These are phyloP conservation scores for Karstenula rhodostoma DNA, from an alignment of 2,329 filamentous ascomycete genomes.

Conservation along the genomic window DNA sequence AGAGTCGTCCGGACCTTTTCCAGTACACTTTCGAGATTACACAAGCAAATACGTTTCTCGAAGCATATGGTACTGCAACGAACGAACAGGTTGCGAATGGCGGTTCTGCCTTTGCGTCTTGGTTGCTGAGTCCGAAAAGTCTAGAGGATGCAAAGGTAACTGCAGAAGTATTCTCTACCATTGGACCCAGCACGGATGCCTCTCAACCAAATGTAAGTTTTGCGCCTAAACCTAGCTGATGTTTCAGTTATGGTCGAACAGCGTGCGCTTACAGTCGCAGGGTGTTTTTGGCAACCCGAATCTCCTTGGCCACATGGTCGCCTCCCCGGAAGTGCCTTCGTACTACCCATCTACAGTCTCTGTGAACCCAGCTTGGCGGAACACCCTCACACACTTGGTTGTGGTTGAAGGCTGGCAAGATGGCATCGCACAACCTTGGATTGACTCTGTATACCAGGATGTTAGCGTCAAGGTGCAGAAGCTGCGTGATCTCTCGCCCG, in stretches of 20 bases:
- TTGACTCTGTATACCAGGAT: constrained; percentile 27
- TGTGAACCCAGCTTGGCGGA: constrained; percentile 37
- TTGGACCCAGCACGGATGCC: constrained; percentile 26
- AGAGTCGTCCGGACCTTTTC: constrained; percentile 19
- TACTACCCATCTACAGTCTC: constrained; percentile 28
- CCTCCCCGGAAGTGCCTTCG: constrained; percentile 17
- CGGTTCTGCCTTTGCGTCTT: constrained; percentile 30
- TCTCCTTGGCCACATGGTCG: constrained; percentile 36
- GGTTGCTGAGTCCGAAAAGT: constrained; percentile 30
- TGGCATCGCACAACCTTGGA: constrained; percentile 11
- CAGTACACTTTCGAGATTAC: constrained; percentile 23
- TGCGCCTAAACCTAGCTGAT: background rate
- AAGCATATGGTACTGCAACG: constrained; percentile 5
- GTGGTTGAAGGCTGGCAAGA: constrained; percentile 26
- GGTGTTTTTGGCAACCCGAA: constrained; percentile 24
- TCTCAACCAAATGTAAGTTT: constrained; percentile 25
- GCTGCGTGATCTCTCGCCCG: constrained; percentile 27
- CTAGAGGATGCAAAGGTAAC: constrained; percentile 24
- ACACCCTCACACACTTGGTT: constrained; percentile 32
- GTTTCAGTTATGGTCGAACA: background rate
- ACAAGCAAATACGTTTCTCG: constrained; percentile 24
- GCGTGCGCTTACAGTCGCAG: constrained; percentile 17
- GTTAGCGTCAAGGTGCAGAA: constrained; percentile 30
- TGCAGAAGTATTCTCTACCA: constrained; percentile 24
- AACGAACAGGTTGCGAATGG: constrained; percentile 35